Evolutionary conservation across 2,329 filamentous ascomycete species (phyloP).

Genomic region (Sarocladium kiliense): DNA sequence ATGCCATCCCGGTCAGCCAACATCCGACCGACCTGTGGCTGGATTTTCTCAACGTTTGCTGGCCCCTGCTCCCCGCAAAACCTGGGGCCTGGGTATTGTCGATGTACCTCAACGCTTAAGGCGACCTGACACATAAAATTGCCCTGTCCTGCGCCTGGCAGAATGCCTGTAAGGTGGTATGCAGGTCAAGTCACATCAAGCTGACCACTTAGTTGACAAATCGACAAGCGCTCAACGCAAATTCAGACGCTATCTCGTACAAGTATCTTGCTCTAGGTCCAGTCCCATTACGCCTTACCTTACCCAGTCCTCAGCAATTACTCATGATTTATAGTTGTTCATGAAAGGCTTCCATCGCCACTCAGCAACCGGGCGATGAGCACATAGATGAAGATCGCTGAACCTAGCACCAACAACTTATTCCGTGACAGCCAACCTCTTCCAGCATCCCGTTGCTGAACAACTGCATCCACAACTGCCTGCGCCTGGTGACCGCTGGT

Average conservation of each 20-base stretch:
- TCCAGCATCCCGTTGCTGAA: constrained; percentile 71
- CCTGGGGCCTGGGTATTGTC: neutral
- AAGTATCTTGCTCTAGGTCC: neutral
- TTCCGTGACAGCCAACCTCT: constrained; percentile 78
- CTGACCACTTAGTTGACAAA: neutral
- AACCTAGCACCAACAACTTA: constrained; percentile 68
- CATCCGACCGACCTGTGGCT: neutral
- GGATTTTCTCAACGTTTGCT: neutral
- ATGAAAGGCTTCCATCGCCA: constrained; percentile 22
- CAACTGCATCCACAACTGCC: constrained; percentile 72
- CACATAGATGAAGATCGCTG: constrained; percentile 74
- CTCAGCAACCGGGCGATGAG: constrained; percentile 71
- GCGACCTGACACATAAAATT: too few relatives aligned
- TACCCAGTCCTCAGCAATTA: neutral
- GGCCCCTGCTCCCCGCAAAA: neutral
- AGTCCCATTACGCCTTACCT: neutral
- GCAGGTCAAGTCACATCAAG: neutral
- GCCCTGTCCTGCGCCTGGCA: too few relatives aligned
- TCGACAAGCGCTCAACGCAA: neutral
- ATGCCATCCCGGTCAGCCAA: neutral
- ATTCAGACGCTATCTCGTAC: constrained; percentile 6
- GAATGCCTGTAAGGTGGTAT: neutral
- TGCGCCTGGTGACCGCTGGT: constrained; percentile 59
- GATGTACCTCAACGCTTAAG: neutral
- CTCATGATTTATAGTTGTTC: neutral